A percentile compares a stretch with the other conserved stretches of the same genome.
Conservation (phyloP, 257 asterid genomes). For the Rhazya stricta region DNA sequence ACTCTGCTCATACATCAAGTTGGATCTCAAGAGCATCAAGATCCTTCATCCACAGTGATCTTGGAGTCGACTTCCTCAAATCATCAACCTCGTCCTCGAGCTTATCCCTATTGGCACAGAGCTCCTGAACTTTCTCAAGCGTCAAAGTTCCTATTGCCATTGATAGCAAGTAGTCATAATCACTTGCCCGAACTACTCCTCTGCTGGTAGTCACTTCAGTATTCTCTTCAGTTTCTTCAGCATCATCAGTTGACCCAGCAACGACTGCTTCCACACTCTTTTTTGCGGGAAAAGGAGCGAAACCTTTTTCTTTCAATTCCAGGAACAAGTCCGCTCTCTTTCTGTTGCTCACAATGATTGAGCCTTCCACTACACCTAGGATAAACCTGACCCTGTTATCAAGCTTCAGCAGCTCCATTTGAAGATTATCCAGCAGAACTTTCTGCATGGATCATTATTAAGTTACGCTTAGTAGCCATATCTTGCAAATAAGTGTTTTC, state of each 20-base stretch:
- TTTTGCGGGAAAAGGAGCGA: slow-evolving; percentile 81
- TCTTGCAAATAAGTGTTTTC: neutral
- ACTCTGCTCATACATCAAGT: slow-evolving; percentile 52
- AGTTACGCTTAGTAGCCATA: neutral
- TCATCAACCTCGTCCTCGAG: slow-evolving; percentile 55
- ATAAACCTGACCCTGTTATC: slow-evolving; percentile 84
- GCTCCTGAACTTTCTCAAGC: slow-evolving; percentile 65
- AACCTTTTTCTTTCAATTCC: slow-evolving; percentile 81
- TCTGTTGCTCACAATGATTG: slow-evolving; percentile 80
- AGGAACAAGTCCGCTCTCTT: slow-evolving; percentile 68
- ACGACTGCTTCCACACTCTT: slow-evolving; percentile 43
- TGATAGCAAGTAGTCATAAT: slow-evolving; percentile 82
- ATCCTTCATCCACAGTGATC: slow-evolving; percentile 69
- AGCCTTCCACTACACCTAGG: slow-evolving; percentile 72
- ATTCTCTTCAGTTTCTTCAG: slow-evolving; percentile 63
- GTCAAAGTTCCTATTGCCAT: slow-evolving; percentile 85
- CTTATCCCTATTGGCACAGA: slow-evolving; percentile 65
- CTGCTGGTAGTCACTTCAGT: slow-evolving; percentile 28
- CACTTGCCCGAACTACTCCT: slow-evolving; percentile 56
- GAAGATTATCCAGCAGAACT: slow-evolving; percentile 62
- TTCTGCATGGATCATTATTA: slow-evolving; percentile 41
- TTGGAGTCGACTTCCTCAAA: slow-evolving; percentile 58
- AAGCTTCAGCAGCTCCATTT: slow-evolving; percentile 62
- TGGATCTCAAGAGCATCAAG: slow-evolving; percentile 66
- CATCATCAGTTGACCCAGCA: slow-evolving; percentile 61